Conservation (phyloP, 2,329 filamentous ascomycete genomes). For the Fusarium dimerum region DNA sequence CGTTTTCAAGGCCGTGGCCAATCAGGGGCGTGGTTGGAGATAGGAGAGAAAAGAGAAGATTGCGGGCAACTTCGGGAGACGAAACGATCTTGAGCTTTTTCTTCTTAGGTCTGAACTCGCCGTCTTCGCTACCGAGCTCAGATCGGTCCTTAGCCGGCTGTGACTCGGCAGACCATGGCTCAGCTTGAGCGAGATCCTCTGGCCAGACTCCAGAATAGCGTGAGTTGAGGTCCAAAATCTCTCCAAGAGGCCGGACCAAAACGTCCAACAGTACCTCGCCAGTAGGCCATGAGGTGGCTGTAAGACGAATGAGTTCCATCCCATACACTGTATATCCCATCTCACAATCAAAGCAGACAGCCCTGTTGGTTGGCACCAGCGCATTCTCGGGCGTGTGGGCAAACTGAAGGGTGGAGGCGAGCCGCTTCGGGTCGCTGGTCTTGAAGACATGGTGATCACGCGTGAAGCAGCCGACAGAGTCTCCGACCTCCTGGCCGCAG, state of each 20-base stretch:
- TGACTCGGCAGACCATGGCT: constrained; percentile 47
- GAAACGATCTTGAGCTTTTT: constrained; percentile 69
- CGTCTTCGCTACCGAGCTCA: constrained; percentile 29
- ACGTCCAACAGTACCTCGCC: constrained; percentile 78
- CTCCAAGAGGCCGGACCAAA: constrained; percentile 79
- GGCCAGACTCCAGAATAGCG: constrained; percentile 85
- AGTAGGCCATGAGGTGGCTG: constrained; percentile 82
- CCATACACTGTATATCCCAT: constrained; percentile 94
- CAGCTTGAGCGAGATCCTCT: constrained; percentile 72
- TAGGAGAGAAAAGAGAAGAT: constrained; percentile 75
- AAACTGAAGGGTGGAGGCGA: constrained; percentile 81
- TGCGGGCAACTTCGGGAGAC: constrained; percentile 73
- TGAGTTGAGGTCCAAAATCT: constrained; percentile 87
- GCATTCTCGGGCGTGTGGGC: constrained; percentile 71
- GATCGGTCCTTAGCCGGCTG: constrained; percentile 27
- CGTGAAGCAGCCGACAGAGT: constrained; percentile 72
- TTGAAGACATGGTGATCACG: constrained; percentile 84
- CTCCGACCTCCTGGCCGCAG: constrained; percentile 74
- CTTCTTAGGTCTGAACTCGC: constrained; percentile 29
- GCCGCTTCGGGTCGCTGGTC: constrained; percentile 69
- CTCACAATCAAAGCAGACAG: constrained; percentile 91
- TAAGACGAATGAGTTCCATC: constrained; percentile 86
- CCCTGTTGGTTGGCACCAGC: constrained; percentile 51
- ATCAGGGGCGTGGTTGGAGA: constrained; percentile 79
- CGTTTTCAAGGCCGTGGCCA: constrained; percentile 93